Percentiles rank a stretch among this genome's conserved stretches.
Evolutionary conservation across 2,329 filamentous ascomycete genomes (phyloP).

Genomic region (Fusarium buharicum): DNA sequence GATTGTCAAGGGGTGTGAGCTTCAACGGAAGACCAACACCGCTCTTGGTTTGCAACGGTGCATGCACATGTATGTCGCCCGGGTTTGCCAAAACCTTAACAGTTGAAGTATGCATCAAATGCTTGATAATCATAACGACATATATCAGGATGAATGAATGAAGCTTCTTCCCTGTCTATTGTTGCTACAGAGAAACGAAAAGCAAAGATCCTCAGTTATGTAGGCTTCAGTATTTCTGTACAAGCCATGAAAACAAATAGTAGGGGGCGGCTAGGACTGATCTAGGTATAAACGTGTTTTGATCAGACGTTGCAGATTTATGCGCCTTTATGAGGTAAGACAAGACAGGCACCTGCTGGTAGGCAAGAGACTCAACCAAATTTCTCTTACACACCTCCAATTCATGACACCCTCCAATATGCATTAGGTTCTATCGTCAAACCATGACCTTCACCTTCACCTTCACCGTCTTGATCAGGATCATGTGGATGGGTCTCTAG

Average conservation of each 20-base stretch:
- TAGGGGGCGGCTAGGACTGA: not conserved
- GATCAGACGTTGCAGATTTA: conserved; percentile 3
- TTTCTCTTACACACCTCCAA: not conserved
- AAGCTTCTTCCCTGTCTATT: no score
- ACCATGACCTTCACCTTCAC: not conserved
- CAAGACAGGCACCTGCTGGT: not conserved
- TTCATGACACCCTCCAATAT: not conserved
- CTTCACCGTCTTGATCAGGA: conserved; percentile 31
- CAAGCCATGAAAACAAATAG: no score
- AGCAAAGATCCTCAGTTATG: not conserved
- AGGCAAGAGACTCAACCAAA: not conserved
- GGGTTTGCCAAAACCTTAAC: conserved; percentile 13
- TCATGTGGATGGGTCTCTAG: conserved; percentile 17
- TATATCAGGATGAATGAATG: not conserved
- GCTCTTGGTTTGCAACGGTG: conserved; percentile 22
- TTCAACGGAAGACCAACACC: conserved; percentile 24
- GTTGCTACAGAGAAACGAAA: not conserved
- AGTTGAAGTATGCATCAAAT: not conserved
- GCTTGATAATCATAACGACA: no score
- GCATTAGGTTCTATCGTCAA: no score
- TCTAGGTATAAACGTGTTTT: not conserved
- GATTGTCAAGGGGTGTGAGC: conserved; percentile 22
- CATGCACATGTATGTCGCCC: conserved; percentile 18
- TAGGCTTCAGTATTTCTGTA: no score
- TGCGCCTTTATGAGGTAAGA: not conserved